A percentile compares a stretch with the other conserved stretches of the same genome.
These are phyloP conservation scores for Pichia exigua DNA, from an alignment of 805 yeast genomes.

Conservation along the genomic window DNA sequence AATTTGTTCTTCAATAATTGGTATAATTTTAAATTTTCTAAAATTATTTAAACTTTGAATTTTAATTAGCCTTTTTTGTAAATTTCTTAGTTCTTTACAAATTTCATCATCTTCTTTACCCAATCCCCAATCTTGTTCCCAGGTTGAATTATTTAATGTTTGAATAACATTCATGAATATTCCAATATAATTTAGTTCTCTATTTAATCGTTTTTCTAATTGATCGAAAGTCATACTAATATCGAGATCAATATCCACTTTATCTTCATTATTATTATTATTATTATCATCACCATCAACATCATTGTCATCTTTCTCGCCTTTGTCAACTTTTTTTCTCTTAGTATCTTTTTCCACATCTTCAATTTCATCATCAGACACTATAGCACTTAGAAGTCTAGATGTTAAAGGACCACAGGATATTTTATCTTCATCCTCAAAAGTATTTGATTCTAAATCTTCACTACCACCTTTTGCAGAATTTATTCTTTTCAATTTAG, in stretches of 20 bases:
- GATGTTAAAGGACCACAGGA: constrained; percentile 90
- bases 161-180: constrained; percentile 62
- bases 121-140: constrained; percentile 63
- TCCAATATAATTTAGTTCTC: constrained; percentile 87
- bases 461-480: constrained; percentile 55
- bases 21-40: constrained; percentile 57
- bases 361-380: constrained; percentile 35
- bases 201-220: constrained; percentile 78
- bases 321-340: neutral
- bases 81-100: constrained; percentile 66
- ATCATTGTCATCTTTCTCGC: neutral
- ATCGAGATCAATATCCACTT: constrained; percentile 38
- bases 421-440: constrained; percentile 49
- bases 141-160: constrained; percentile 28
- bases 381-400: constrained; percentile 72
- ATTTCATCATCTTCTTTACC: constrained; percentile 91
- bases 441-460: constrained; percentile 29
- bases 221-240: constrained; percentile 59
- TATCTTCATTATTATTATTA: constrained; percentile 15
- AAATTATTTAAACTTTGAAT: constrained; percentile 57
- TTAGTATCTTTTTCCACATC: neutral
- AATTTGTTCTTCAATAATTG: constrained; percentile 75
- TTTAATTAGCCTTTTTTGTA: constrained; percentile 61
- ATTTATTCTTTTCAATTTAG: constrained; percentile 17
- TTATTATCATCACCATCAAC: constrained; percentile 16